These are phyloP conservation scores for Pythium coloratum DNA, from an alignment of 352 stramenopile genomes.

Conservation along the genomic window DNA sequence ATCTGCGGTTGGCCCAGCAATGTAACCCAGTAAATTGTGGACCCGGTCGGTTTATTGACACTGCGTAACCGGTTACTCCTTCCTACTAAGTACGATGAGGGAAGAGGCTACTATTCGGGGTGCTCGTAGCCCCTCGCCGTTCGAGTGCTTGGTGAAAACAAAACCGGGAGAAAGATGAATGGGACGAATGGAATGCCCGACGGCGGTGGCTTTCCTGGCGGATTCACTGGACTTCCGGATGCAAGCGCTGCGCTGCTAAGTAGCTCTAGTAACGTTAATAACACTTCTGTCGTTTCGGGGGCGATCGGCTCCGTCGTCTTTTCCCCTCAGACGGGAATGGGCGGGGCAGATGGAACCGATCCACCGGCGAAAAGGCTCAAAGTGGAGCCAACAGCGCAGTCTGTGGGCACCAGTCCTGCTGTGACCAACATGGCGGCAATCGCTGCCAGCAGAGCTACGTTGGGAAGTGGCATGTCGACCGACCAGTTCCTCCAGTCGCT, in stretches of 20 bases:
- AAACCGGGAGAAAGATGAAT: background rate
- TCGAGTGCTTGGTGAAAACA: background rate
- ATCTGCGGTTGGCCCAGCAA: background rate
- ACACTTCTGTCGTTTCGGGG: conserved; percentile 13
- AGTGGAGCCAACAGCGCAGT: conserved; percentile 20
- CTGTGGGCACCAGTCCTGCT: conserved; percentile 5
- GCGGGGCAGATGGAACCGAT: background rate
- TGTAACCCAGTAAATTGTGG: background rate
- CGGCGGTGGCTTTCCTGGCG: conserved; percentile 14
- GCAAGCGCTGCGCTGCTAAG: conserved; percentile 9
- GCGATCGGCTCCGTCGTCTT: background rate
- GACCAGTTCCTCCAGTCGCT: conserved; percentile 41
- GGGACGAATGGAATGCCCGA: conserved; percentile 5
- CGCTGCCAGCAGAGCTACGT: conserved; percentile 19
- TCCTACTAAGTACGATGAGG: background rate
- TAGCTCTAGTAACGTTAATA: conserved; percentile 29
- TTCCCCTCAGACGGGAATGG: background rate
- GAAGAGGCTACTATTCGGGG: background rate
- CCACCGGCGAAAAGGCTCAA: conserved; percentile 36
- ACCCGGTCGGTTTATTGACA: background rate
- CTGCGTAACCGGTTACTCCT: background rate
- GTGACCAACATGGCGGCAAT: conserved; percentile 29
- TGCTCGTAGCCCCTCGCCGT: background rate
- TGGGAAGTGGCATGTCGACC: conserved; percentile 29
- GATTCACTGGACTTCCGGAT: conserved; percentile 7